Evolutionary conservation across 352 stramenopile species (phyloP), one percentile per base, ranked within the genome.

Genomic region (Phytophthora idaei): DNA sequence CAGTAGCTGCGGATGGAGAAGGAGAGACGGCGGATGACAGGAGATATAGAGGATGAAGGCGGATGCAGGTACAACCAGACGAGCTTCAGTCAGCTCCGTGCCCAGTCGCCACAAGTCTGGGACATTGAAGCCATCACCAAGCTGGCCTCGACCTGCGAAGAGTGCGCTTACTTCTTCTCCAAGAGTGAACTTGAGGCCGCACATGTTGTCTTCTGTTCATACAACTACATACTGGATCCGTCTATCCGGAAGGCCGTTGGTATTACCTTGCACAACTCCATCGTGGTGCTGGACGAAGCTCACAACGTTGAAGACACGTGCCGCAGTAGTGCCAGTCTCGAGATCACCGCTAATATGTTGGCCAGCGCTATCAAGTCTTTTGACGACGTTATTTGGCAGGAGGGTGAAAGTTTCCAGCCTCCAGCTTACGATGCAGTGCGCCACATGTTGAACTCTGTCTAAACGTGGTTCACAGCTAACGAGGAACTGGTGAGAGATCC

Each of bases 231-330:
- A n/a, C 56, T 95, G 28, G 81, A 95, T 41, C 86, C 87, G 14
- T 64, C 67, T 9, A 92, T 95, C 37, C 84, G 87, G 8, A 74
- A 77, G 25, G 76, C 87, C 1, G 75, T 92, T 1, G 68, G 67
- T 12, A 93, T 95, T 66, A 74, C 64, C 42, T 67, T 94, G 9
- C 77, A 88, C 5, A 80, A 92, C 57, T 61, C 85, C 5, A 92
- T 94, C 32, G 73, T 95, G n/a, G 80, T 95, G 41, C 70, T 95
- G 47, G 88, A 95, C 45, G 88, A 95, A 62, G 88, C 88, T 5
- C 88, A 95, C 67, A 95, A 95, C 37, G 85, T 94, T n/a, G 88
- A 95, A 52, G 86, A 94, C 57, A 92, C 83, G 15, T 94, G 84
- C 29, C 86, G 86, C 6, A 78, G 71, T 5, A 77, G 80, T 21